Conservation (phyloP, 2,329 filamentous ascomycete species). For the Periconia digitata region DNA sequence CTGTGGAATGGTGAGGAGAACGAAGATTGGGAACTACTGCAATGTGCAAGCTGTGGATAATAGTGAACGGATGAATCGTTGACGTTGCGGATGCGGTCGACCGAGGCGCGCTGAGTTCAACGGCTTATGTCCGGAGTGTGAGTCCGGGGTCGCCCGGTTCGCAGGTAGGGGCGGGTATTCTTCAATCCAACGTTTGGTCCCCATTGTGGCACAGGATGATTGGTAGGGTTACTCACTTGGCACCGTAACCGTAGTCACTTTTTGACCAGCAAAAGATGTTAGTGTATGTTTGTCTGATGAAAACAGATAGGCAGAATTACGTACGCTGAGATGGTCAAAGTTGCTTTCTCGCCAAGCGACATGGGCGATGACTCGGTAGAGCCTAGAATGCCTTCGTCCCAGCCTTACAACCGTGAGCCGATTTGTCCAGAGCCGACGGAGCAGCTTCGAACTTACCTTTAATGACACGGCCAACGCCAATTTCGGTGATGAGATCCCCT, state of each 20-base stretch:
- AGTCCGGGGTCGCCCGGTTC: neutral
- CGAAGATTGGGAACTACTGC: neutral
- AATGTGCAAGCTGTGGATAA: too few species aligned
- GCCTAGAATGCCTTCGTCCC: conserved; percentile 68
- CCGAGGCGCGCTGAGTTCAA: neutral
- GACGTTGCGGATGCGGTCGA: conserved; percentile 5
- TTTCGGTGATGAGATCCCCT: conserved; percentile 73
- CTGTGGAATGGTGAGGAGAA: neutral
- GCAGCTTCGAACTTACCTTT: conserved; percentile 60
- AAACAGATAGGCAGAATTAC: conserved; percentile 29
- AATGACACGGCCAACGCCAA: conserved; percentile 85
- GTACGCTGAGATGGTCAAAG: conserved; percentile 77
- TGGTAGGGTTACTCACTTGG: conserved; percentile 31
- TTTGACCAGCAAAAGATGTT: conserved; percentile 11
- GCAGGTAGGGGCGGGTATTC: neutral
- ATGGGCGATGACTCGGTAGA: conserved; percentile 57
- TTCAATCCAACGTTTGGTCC: neutral
- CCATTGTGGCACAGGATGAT: neutral
- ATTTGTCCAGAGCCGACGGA: conserved; percentile 8
- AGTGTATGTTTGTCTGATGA: too few species aligned
- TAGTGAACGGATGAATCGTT: conserved; percentile 5
- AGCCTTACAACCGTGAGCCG: conserved; percentile 42
- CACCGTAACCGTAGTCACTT: conserved; percentile 43
- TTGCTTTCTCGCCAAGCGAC: conserved; percentile 88
- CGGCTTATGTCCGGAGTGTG: neutral